phyloP scores from a whole-genome alignment of 2,329 filamentous ascomycete species.

The Fusarium denticulatum region DNA sequence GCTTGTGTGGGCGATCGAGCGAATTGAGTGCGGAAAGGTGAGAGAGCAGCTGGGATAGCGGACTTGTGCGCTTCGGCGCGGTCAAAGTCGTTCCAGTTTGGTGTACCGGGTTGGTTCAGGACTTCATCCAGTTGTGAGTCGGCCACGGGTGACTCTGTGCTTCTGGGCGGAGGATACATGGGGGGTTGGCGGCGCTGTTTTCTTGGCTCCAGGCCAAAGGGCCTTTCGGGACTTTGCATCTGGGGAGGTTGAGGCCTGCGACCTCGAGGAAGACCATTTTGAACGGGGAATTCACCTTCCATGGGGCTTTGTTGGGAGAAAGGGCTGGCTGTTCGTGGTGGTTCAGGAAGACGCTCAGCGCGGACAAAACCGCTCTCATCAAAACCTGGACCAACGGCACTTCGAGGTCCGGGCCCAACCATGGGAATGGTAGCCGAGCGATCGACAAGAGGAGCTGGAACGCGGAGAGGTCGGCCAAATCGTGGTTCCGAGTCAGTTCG shows the following conservation, averaged over 20 bases:
- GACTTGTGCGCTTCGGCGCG: slow-evolving; percentile 45
- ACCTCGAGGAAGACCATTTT: slow-evolving; percentile 50
- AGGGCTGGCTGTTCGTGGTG: slow-evolving; percentile 41
- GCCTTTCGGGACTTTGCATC: neutral
- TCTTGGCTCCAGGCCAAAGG: slow-evolving; percentile 34
- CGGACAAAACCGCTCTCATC: slow-evolving; percentile 38
- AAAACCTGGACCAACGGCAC: slow-evolving; percentile 37
- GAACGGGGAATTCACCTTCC: slow-evolving; percentile 49
- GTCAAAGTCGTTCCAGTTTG: slow-evolving; percentile 46
- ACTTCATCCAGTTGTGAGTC: slow-evolving; percentile 2
- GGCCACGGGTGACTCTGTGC: slow-evolving; percentile 5
- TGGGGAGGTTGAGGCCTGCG: slow-evolving; percentile 39
- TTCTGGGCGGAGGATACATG: slow-evolving; percentile 34
- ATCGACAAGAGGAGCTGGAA: slow-evolving; percentile 35
- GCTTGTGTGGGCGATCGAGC: slow-evolving; percentile 22
- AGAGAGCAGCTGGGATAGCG: slow-evolving; percentile 50
- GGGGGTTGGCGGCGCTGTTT: slow-evolving; percentile 38
- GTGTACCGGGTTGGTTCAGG: slow-evolving; percentile 23
- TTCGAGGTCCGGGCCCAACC: slow-evolving; percentile 20
- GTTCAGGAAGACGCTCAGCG: slow-evolving; percentile 26
- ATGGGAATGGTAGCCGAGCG: slow-evolving; percentile 16
- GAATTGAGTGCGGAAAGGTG: slow-evolving; percentile 37
- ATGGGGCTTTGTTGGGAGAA: slow-evolving; percentile 40
- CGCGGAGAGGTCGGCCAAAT: slow-evolving; percentile 38
- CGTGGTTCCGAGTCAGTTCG: slow-evolving; percentile 40